These are phyloP conservation scores for Pythium periplocum DNA, from an alignment of 352 stramenopile species.

Conservation along the genomic window DNA sequence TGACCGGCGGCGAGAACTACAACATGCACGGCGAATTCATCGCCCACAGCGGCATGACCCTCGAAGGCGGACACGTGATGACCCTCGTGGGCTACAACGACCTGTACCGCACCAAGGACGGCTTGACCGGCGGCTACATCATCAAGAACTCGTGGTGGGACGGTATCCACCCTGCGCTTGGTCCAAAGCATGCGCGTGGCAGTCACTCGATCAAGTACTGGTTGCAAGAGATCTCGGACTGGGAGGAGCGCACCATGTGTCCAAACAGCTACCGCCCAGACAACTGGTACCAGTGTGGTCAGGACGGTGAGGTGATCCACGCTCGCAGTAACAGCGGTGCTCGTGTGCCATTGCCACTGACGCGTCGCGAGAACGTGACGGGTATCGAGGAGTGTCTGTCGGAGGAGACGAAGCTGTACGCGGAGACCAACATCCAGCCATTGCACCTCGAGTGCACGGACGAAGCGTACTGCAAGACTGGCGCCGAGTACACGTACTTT, in stretches of 20 bases:
- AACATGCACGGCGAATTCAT: conserved; percentile 72
- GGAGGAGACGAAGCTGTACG: conserved; percentile 49
- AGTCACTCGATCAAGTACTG: conserved; percentile 70
- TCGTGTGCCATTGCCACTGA: conserved; percentile 31
- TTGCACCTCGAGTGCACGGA: conserved; percentile 56
- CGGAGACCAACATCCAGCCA: conserved; percentile 53
- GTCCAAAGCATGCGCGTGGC: conserved; percentile 48
- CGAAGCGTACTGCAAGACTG: conserved; percentile 27
- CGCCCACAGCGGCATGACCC: conserved; percentile 38
- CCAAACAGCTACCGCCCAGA: conserved; percentile 65
- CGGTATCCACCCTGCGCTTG: conserved; percentile 48
- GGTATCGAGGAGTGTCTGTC: conserved; percentile 50
- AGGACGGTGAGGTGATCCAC: conserved; percentile 46
- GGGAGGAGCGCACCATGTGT: conserved; percentile 62
- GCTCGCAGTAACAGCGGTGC: conserved; percentile 21
- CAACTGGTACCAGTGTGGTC: conserved; percentile 73
- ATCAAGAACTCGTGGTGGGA: conserved; percentile 80
- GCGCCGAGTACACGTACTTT: conserved; percentile 47
- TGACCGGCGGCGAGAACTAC: conserved; percentile 37
- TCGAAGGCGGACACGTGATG: conserved; percentile 62
- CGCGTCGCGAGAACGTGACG: conserved; percentile 9
- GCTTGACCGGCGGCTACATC: conserved; percentile 61
- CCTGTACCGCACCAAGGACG: conserved; percentile 48
- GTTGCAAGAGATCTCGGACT: conserved; percentile 66
- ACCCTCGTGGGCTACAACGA: conserved; percentile 71